phyloP scores from a whole-genome alignment of 2,329 filamentous ascomycete species.

The Pseudogymnoascus sp. region DNA sequence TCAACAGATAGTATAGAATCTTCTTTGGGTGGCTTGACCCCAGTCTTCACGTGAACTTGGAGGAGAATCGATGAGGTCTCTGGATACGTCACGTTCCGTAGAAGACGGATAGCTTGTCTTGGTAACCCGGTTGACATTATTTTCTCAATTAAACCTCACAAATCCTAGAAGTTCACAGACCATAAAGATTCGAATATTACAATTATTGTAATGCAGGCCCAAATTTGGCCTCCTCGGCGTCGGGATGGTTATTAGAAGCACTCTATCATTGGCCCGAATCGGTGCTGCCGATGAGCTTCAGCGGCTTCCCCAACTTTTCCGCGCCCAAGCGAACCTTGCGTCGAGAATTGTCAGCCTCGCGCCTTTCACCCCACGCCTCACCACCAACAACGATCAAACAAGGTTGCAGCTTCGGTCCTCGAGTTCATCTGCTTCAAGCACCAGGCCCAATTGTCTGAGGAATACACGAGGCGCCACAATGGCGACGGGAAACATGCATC shows the following conservation, averaged over 20 bases:
- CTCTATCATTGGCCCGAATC: not conserved
- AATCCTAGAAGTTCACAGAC: not conserved
- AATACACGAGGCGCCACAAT: not conserved
- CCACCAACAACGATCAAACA: not conserved
- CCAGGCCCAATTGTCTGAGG: not conserved
- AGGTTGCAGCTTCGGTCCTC: not conserved
- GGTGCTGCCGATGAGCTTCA: not conserved
- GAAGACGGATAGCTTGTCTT: not conserved
- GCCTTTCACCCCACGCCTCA: not conserved
- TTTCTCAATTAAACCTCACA: not conserved
- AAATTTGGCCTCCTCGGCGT: not conserved
- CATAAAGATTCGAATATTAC: not conserved
- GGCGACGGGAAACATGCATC: not conserved
- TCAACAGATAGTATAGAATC: not conserved
- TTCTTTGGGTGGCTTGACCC: conserved; percentile 1
- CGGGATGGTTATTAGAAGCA: not conserved
- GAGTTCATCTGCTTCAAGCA: not conserved
- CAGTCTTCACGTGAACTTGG: not conserved
- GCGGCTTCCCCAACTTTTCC: not conserved
- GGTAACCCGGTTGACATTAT: not conserved
- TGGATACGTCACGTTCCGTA: not conserved
- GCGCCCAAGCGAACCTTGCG: not conserved
- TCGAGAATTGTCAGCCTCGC: conserved; percentile 2
- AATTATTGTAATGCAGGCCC: not conserved
- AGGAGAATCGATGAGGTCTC: not conserved